Evolutionary conservation across 306 rosid species (phyloP).

Genomic region (Begonia peltatifolia): DNA sequence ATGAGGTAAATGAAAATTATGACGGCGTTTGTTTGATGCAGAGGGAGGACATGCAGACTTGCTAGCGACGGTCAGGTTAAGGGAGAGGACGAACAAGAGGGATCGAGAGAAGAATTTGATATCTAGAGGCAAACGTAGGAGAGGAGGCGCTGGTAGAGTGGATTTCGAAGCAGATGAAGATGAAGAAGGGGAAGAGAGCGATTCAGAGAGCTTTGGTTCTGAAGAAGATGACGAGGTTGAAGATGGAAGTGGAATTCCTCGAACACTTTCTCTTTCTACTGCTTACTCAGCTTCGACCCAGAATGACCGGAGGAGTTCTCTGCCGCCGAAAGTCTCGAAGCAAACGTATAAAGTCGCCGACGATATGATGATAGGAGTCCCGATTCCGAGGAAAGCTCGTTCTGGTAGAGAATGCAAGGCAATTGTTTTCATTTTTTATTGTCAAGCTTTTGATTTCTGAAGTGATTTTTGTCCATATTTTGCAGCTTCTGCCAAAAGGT

Average conservation of each 20-base stretch:
- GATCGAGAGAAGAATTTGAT: slow-evolving; percentile 19
- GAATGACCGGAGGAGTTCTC: slow-evolving; percentile 24
- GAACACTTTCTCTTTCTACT: slow-evolving; percentile 18
- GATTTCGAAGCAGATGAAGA: slow-evolving; percentile 11
- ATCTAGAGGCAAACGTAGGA: slow-evolving; percentile 29
- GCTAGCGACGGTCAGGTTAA: slow-evolving; percentile 19
- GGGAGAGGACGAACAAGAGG: slow-evolving; percentile 19
- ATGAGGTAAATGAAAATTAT: neutral
- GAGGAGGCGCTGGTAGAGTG: slow-evolving; percentile 22
- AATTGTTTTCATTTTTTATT: slow-evolving; percentile 3
- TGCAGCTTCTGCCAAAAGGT: slow-evolving; percentile 48
- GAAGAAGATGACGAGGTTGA: slow-evolving; percentile 21
- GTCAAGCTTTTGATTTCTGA: too few relatives aligned
- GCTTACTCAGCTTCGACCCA: slow-evolving; percentile 16
- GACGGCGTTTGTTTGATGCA: slow-evolving; percentile 5
- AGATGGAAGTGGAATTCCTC: slow-evolving; percentile 17
- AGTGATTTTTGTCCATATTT: too few relatives aligned
- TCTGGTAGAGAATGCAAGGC: slow-evolving; percentile 28
- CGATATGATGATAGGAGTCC: slow-evolving; percentile 35
- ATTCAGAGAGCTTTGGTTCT: slow-evolving; percentile 26
- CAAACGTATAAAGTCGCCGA: slow-evolving; percentile 22
- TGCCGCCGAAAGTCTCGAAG: slow-evolving; percentile 12
- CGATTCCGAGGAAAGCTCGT: slow-evolving; percentile 70
- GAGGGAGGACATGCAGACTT: slow-evolving; percentile 32
- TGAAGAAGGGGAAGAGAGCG: slow-evolving; percentile 25